A percentile compares a stretch with the other conserved stretches of the same genome.
Evolutionary conservation across 352 stramenopile genomes (phyloP).

Genomic region (Globisporangium spinosum): DNA sequence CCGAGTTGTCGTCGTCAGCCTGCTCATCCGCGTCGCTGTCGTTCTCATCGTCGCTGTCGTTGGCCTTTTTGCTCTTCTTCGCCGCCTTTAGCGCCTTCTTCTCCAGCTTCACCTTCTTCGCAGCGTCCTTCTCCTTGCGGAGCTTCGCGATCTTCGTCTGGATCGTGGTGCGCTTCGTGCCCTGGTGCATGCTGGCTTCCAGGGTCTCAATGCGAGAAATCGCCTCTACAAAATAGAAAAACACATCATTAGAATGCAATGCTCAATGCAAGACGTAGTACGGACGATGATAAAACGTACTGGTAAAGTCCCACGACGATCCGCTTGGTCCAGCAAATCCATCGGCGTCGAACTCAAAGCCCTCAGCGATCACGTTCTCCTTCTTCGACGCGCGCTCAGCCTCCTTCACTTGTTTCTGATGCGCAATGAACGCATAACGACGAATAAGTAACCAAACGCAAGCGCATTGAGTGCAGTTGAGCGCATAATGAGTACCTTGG

Average conservation of each 20-base stretch:
- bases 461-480: not conserved
- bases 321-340: constrained; percentile 47
- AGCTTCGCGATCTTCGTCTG: constrained; percentile 85
- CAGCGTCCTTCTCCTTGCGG: constrained; percentile 64
- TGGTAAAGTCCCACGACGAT: constrained; percentile 86
- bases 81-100: constrained; percentile 46
- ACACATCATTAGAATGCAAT: constrained; percentile 2
- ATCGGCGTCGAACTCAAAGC: constrained; percentile 84
- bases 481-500: constrained; percentile 31
- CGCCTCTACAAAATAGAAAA: constrained; percentile 32
- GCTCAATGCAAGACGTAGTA: not conserved
- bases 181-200: constrained; percentile 49
- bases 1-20: constrained; percentile 26
- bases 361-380: constrained; percentile 62
- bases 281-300: constrained; percentile 22
- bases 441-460: not conserved
- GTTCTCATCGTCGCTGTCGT: constrained; percentile 14
- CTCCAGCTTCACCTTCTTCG: constrained; percentile 50
- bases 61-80: constrained; percentile 28
- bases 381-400: constrained; percentile 41
- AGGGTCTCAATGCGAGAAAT: constrained; percentile 84
- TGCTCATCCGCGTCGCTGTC: constrained; percentile 18
- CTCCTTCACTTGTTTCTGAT: constrained; percentile 41
- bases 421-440: not conserved
- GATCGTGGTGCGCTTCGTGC: constrained; percentile 77